Percentiles rank a stretch among this genome's conserved stretches.
These are phyloP conservation scores for Phyllosticta citrichinensis DNA, from an alignment of 2,329 filamentous ascomycete genomes.

Conservation along the genomic window DNA sequence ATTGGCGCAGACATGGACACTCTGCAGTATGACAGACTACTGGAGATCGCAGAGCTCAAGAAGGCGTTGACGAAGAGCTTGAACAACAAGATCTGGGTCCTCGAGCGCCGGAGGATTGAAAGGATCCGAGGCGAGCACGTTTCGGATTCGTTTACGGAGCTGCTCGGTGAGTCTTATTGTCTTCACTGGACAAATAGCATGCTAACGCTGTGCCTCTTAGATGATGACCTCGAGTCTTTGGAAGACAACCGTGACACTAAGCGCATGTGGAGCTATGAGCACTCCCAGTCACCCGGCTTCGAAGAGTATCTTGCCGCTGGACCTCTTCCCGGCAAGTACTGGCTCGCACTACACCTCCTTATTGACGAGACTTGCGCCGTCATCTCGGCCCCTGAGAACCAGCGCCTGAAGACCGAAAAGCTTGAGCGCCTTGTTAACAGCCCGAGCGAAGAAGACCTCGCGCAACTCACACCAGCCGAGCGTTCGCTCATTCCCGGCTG, in stretches of 20 bases:
- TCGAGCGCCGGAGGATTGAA: slow-evolving; percentile 4
- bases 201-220: neutral
- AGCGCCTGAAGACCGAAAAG: neutral
- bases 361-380: slow-evolving; percentile 7
- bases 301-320: neutral
- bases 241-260: slow-evolving; percentile 5
- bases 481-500: slow-evolving; percentile 5
- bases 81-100: slow-evolving; percentile 1
- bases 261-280: slow-evolving; percentile 8
- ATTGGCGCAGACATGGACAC: slow-evolving; percentile 6
- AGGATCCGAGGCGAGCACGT: slow-evolving; percentile 3
- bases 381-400: slow-evolving; percentile 4
- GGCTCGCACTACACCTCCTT: slow-evolving; percentile 3
- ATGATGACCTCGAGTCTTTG: slow-evolving; percentile 3
- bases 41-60: slow-evolving; percentile 9
- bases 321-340: slow-evolving; percentile 1
- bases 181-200: neutral
- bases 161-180: neutral
- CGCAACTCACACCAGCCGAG: slow-evolving; percentile 3
- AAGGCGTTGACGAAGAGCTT: slow-evolving; percentile 2
- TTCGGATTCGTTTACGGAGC: neutral
- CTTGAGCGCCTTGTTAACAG: slow-evolving; percentile 4
- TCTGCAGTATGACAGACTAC: slow-evolving; percentile 5
- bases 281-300: neutral
- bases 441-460: neutral